Conservation (phyloP, 306 rosid species). For the Parietaria judaica region DNA sequence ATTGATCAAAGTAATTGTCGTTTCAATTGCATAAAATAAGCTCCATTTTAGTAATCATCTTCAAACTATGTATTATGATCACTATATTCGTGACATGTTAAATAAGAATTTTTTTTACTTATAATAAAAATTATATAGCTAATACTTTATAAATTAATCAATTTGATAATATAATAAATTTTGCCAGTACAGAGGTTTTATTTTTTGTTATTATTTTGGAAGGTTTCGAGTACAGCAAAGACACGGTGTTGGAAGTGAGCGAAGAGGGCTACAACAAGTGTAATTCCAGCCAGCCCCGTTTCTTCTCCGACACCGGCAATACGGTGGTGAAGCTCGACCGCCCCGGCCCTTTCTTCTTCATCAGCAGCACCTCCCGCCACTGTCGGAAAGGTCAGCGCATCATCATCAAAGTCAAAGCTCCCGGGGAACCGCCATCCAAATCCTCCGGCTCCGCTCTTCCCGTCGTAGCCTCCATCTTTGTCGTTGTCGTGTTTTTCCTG, state of each 20-base stretch:
- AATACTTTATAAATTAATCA: no score
- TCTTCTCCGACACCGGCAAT: slow-evolving; percentile 63
- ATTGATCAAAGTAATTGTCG: no score
- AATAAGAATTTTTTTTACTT: no score
- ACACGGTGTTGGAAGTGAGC: slow-evolving; percentile 74
- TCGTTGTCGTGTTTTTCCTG: slow-evolving; percentile 21
- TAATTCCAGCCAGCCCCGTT: slow-evolving; percentile 63
- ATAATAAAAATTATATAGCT: no score
- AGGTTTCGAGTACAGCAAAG: slow-evolving; percentile 70
- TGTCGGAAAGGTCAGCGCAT: slow-evolving; percentile 68
- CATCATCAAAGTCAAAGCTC: slow-evolving; percentile 51
- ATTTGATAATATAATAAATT: neutral
- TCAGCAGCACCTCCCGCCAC: slow-evolving; percentile 73
- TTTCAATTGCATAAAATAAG: no score
- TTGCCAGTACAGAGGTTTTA: neutral
- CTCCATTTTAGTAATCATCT: no score
- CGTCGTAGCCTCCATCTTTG: slow-evolving; percentile 18
- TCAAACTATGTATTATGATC: no score
- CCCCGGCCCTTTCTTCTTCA: slow-evolving; percentile 68
- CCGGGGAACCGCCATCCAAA: slow-evolving; percentile 22
- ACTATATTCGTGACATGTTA: no score
- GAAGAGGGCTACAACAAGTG: slow-evolving; percentile 47
- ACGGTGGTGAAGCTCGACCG: slow-evolving; percentile 34
- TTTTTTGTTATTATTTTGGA: neutral
- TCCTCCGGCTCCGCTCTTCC: slow-evolving; percentile 25